Base-by-base conservation (phyloP, 176 grass and related monocot genomes). In the Oropetium thomaeum region DNA sequence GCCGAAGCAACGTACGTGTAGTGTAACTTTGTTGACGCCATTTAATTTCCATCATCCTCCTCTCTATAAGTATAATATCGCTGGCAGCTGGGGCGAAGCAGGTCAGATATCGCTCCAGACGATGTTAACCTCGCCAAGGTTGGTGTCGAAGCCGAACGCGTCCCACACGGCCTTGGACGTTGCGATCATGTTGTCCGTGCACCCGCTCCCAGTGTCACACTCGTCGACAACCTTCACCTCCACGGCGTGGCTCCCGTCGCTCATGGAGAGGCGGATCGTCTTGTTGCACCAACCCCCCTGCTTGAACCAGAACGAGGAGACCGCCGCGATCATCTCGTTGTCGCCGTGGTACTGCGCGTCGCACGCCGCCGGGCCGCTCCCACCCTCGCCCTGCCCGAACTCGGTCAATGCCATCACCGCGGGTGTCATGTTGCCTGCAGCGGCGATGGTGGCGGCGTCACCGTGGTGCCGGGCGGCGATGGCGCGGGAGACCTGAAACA, bases 361-460 rank as follows among this genome's bases (percentile, higher is more conserved):
- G 54, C 89, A 84, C 40, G 13, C 81, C 27, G 85, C 16, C 5
- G 62, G 20, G 8, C 29, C 64, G 23, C 87, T 82, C 6, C 82
- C 87, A 4, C 9, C 15, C 69, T 67, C 51, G 19, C 76, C 76
- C 1, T n/a, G 43, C 69, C 4, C 0, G 76, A 85, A 85, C 22
- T 69, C 75, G 61, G 79, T 85, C 76, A 85, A 30, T 30, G 83
- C 73, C 75, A 85, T 79, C 49, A 85, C 67, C 17, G 51, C 83
- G 0, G n/a, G n/a, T n/a, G n/a, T n/a, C n/a, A n/a, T n/a, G n/a
- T n/a, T n/a, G n/a, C n/a, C n/a, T n/a, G n/a, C n/a, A n/a, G n/a
- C n/a, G n/a, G n/a, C n/a, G n/a, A n/a, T n/a, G n/a, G n/a, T n/a
- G n/a, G n/a, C n/a, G n/a, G n/a, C n/a, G n/a, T n/a, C n/a, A n/a